phyloP scores from a whole-genome alignment of 2,329 filamentous ascomycete genomes.

The Chaetothyriales sp. region DNA sequence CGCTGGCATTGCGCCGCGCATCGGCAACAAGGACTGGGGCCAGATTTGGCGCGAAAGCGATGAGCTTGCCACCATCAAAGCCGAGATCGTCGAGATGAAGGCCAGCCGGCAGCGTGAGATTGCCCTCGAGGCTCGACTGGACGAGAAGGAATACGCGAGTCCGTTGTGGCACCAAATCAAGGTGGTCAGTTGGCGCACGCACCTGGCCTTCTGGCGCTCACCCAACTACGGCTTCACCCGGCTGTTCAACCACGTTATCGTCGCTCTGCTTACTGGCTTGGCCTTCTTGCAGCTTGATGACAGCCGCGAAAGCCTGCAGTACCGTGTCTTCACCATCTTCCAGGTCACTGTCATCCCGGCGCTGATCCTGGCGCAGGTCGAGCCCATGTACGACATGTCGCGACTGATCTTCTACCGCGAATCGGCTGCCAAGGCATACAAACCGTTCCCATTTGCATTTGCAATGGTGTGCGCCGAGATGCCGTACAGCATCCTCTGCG shows the following conservation, averaged over 20 bases:
- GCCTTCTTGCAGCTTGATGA: constrained; percentile 58
- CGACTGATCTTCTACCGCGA: constrained; percentile 77
- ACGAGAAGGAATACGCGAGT: constrained; percentile 67
- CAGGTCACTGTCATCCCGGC: constrained; percentile 52
- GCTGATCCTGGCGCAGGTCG: constrained; percentile 62
- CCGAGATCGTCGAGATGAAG: constrained; percentile 53
- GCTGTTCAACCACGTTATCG: constrained; percentile 53
- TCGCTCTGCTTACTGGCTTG: constrained; percentile 63
- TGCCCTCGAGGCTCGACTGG: constrained; percentile 27
- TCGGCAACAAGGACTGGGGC: constrained; percentile 63
- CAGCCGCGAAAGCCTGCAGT: constrained; percentile 53
- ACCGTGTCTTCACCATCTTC: constrained; percentile 61
- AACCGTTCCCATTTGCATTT: constrained; percentile 60
- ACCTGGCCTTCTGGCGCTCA: constrained; percentile 60
- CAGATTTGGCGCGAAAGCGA: constrained; percentile 63
- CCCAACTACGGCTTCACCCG: constrained; percentile 64
- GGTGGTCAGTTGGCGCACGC: constrained; percentile 54
- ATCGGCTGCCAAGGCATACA: constrained; percentile 69
- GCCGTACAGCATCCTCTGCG: constrained; percentile 49
- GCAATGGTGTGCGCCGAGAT: constrained; percentile 60
- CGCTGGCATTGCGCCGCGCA: constrained; percentile 54
- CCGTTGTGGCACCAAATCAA: constrained; percentile 52
- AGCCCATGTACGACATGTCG: constrained; percentile 68
- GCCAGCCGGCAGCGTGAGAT: constrained; percentile 39
- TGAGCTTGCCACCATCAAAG: constrained; percentile 52